Evolutionary conservation across 179 eudicot genomes (phyloP), one percentile per base, ranked within the genome.

Genomic region (Actinidia arguta): DNA sequence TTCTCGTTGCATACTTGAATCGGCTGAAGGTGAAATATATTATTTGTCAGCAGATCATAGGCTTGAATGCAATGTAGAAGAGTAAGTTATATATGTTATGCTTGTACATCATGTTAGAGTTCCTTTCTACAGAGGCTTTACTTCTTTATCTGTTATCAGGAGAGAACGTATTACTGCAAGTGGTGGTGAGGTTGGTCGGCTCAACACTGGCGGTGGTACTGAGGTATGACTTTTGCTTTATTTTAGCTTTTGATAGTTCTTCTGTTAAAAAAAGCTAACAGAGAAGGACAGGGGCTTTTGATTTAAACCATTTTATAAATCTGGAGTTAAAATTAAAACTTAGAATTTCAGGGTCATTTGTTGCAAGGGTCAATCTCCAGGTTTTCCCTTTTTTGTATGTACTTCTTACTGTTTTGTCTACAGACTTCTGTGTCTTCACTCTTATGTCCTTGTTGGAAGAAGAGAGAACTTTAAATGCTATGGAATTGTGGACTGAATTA

Each of bases 111-210:
- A 54, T 55, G 54, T 64, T 76, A 1, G 50, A 22, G 18, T 69
- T 20, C 51, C 18, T 72, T 73, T 73, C 7, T 16, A 47, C 61
- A 66, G 61, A 82, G 82, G 51, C 71, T 55, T 59, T 56, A 64
- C n/a, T 66, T 52, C 50, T 50, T 58, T 61, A 64, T 78, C 50
- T 67, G 18, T 72, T 24, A 85, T 79, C 90, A 96, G 99, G 96
- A 89, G 95, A 84, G 94, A 89, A 73, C 94, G 99, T 74, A 93
- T 96, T 76, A 94, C 94, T 22, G 90, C 99, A 59, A 89, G 98
- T 85, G 99, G 99, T 44, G 99, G 98, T 42, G 99, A 96, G 91
- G 98, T 96, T 87, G 99, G 98, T 50, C 96, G 99, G 83, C 96
- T 96, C 73, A 96, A 96, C 86, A 91, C 98, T 54, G 97, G 98